Percentiles rank a stretch among this genome's conserved stretches.
Evolutionary conservation across 257 asterid genomes (phyloP).

Genomic region (Lavandula angustifolia): DNA sequence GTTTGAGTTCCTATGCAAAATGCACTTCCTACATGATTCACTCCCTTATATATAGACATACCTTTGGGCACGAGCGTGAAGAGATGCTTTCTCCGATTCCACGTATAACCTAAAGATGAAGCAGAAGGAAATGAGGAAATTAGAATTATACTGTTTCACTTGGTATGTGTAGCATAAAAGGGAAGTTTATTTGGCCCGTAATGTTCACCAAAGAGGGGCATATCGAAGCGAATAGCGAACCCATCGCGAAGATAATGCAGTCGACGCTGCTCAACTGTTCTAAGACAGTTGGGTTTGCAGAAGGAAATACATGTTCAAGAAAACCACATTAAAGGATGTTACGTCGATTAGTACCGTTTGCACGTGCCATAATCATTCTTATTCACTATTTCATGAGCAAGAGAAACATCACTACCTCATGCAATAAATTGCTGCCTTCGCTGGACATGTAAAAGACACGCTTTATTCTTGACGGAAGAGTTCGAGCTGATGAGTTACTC

Average conservation of each 20-base stretch:
- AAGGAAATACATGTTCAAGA: slow-evolving; percentile 77
- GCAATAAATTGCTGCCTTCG: slow-evolving; percentile 89
- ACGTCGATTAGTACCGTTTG: too few relatives aligned
- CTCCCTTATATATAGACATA: slow-evolving; percentile 31
- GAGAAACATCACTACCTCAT: slow-evolving; percentile 63
- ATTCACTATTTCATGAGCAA: not conserved
- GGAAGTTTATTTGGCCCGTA: not conserved
- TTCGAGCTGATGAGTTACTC: slow-evolving; percentile 66
- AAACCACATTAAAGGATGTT: slow-evolving; percentile 9
- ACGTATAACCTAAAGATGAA: slow-evolving; percentile 68
- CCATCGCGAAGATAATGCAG: slow-evolving; percentile 91
- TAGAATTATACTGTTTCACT: not conserved
- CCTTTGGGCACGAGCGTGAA: slow-evolving; percentile 84
- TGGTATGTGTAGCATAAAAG: too few relatives aligned
- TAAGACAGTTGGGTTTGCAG: slow-evolving; percentile 67
- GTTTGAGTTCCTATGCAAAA: too few relatives aligned
- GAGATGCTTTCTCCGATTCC: slow-evolving; percentile 86
- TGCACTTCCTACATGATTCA: too few relatives aligned
- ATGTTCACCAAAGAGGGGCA: slow-evolving; percentile 89
- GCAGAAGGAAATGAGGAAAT: not conserved
- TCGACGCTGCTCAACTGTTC: slow-evolving; percentile 74
- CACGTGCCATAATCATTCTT: too few relatives aligned
- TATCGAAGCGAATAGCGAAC: slow-evolving; percentile 89
- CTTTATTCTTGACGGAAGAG: slow-evolving; percentile 82
- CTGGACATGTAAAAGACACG: slow-evolving; percentile 96